These are phyloP conservation scores for Eimeria necatrix DNA, from an alignment of 169 alveolate species.

Conservation along the genomic window DNA sequence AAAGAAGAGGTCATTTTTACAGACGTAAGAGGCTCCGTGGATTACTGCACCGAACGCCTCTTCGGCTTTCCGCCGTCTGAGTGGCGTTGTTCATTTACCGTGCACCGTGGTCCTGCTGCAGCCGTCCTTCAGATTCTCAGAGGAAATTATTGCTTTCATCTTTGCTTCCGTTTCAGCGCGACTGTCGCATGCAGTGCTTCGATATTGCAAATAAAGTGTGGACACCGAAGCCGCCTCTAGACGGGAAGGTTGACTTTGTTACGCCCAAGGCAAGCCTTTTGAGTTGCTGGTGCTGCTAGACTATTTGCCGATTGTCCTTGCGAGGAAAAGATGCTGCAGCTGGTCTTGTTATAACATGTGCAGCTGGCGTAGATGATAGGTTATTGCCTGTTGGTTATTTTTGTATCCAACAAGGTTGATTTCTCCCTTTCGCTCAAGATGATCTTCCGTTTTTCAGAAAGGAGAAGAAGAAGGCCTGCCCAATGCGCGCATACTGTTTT, in stretches of 20 bases:
- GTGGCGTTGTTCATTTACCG: neutral
- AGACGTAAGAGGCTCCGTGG: conserved; percentile 58
- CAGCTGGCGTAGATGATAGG: no score
- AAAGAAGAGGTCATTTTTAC: conserved; percentile 68
- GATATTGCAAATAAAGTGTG: conserved; percentile 63
- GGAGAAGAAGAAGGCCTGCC: conserved; percentile 76
- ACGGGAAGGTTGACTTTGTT: conserved; percentile 74
- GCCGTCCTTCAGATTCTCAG: neutral
- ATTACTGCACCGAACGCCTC: neutral
- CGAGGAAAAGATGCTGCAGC: neutral
- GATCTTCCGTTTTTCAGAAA: conserved; percentile 15
- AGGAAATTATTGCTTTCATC: neutral
- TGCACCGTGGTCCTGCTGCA: neutral
- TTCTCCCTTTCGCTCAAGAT: neutral
- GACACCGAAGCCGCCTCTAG: conserved; percentile 81
- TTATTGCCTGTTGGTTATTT: no score
- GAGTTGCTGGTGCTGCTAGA: neutral
- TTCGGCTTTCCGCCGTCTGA: neutral
- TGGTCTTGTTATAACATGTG: neutral
- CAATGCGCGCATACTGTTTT: conserved; percentile 74
- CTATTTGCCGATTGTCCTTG: neutral
- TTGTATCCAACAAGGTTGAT: no score
- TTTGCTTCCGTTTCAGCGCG: conserved; percentile 48
- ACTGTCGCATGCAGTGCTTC: conserved; percentile 82
- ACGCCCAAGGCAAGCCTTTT: conserved; percentile 73